Percentiles rank a stretch among this genome's conserved stretches.
Evolutionary conservation across 1,284 basidiomycete genomes (phyloP).

Genomic region (Chalciporus piperatoides): DNA sequence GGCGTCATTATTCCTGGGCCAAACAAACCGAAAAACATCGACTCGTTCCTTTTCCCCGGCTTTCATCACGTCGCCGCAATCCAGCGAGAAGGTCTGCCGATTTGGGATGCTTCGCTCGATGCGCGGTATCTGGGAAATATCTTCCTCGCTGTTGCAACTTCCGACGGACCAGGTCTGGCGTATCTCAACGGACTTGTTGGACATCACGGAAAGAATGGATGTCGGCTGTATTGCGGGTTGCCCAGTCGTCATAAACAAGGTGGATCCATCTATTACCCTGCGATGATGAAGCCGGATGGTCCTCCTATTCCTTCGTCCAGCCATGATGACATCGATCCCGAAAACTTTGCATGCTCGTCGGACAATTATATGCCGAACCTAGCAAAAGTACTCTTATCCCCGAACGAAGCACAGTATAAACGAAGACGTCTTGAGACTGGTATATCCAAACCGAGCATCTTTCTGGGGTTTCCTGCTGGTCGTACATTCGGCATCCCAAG

Average conservation of each 20-base stretch:
- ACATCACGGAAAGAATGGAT: conserved; percentile 25
- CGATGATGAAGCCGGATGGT: conserved; percentile 7
- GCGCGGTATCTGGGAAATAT: conserved; percentile 4
- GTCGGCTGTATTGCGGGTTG: conserved; percentile 21
- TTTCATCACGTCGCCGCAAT: too few relatives aligned
- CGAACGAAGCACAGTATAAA: background rate
- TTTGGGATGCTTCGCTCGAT: conserved; percentile 21
- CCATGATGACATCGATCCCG: background rate
- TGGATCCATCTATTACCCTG: conserved; percentile 22
- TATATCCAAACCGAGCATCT: background rate
- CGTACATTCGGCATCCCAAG: background rate
- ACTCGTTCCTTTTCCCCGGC: too few relatives aligned
- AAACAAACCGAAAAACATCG: too few relatives aligned
- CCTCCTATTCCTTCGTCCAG: conserved; percentile 5
- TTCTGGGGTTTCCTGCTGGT: background rate
- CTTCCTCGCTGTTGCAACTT: conserved; percentile 20
- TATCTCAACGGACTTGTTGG: conserved; percentile 27
- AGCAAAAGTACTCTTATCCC: background rate
- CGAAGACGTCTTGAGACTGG: background rate
- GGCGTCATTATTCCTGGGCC: too few relatives aligned
- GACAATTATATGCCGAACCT: conserved; percentile 12
- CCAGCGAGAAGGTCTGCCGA: too few relatives aligned
- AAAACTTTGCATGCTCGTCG: background rate
- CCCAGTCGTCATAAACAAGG: conserved; percentile 21
- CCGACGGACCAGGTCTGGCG: conserved; percentile 28